Percentiles rank a stretch among this genome's conserved stretches.
Evolutionary conservation across 805 yeast species (phyloP).

Genomic region (Candida berthetii): DNA sequence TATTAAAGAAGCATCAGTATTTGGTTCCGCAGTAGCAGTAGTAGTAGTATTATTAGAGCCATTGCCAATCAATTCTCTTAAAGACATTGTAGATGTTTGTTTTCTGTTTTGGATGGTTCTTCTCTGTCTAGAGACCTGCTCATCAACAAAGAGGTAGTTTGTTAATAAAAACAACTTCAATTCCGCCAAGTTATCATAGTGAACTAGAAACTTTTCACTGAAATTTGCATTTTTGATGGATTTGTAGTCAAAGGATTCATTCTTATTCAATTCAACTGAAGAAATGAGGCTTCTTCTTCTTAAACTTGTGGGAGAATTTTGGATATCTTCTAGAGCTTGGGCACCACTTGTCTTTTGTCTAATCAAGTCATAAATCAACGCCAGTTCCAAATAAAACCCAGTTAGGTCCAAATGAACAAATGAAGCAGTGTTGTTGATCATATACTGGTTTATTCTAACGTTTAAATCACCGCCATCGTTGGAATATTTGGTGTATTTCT

Average conservation of each 20-base stretch:
- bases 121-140: conserved; percentile 11
- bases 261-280: conserved; percentile 9
- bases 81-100: conserved; percentile 16
- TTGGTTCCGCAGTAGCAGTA: not conserved
- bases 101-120: conserved; percentile 11
- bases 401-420: conserved; percentile 58
- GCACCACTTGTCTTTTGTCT: conserved; percentile 15
- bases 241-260: conserved; percentile 29
- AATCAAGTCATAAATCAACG: conserved; percentile 45
- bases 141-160: conserved; percentile 25
- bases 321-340: conserved; percentile 3
- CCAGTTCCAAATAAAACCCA: conserved; percentile 53
- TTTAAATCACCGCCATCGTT: conserved; percentile 20
- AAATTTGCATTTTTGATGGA: conserved; percentile 28
- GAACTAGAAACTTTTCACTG: conserved; percentile 45
- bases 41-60: not conserved
- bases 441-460: conserved; percentile 22
- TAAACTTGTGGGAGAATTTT: not conserved
- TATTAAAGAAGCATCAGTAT: too few relatives aligned
- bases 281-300: conserved; percentile 3
- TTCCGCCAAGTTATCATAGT: conserved; percentile 52
- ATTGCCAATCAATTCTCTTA: conserved; percentile 13
- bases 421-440: conserved; percentile 41
- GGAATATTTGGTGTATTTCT: conserved; percentile 53
- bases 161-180: conserved; percentile 39